Percentiles rank a stretch among this genome's conserved stretches.
phyloP scores from a whole-genome alignment of 331 rosid species.

The Malus hybrid region DNA sequence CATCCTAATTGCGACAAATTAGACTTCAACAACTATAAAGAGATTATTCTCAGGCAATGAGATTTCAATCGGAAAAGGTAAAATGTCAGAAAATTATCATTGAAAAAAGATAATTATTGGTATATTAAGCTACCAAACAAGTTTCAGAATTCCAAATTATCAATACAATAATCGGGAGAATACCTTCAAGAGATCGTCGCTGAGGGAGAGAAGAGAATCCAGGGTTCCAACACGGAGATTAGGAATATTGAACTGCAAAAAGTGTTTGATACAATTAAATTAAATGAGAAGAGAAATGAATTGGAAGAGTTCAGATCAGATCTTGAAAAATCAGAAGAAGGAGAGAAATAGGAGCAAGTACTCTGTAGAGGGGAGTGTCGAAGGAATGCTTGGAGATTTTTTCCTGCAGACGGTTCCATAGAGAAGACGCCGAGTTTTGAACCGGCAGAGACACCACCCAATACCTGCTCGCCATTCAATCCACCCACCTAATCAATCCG shows the following conservation, averaged over 20 bases:
- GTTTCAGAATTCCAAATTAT: background rate
- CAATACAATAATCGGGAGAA: background rate
- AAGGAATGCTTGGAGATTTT: conserved; percentile 83
- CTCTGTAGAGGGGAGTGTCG: conserved; percentile 86
- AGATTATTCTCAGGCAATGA: background rate
- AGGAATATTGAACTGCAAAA: conserved; percentile 61
- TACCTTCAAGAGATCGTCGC: conserved; percentile 88
- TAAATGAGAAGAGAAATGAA: background rate
- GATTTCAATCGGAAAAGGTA: background rate
- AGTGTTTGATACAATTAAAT: background rate
- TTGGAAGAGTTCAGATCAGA: conserved; percentile 1
- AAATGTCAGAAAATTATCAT: background rate
- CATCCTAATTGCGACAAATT: background rate
- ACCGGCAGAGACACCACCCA: conserved; percentile 85
- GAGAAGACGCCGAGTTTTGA: conserved; percentile 47
- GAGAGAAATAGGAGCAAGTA: conserved; percentile 2
- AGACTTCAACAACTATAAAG: background rate
- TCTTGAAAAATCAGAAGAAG: background rate
- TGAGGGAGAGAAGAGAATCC: conserved; percentile 88
- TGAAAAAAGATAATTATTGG: background rate
- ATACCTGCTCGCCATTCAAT: conserved; percentile 73
- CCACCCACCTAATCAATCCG: background rate
- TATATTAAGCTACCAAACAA: background rate
- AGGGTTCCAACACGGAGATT: conserved; percentile 90
- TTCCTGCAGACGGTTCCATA: conserved; percentile 72